Evolutionary conservation across 1,139 yeast genomes (phyloP).

Genomic region (Yamadazyma buinensis): DNA sequence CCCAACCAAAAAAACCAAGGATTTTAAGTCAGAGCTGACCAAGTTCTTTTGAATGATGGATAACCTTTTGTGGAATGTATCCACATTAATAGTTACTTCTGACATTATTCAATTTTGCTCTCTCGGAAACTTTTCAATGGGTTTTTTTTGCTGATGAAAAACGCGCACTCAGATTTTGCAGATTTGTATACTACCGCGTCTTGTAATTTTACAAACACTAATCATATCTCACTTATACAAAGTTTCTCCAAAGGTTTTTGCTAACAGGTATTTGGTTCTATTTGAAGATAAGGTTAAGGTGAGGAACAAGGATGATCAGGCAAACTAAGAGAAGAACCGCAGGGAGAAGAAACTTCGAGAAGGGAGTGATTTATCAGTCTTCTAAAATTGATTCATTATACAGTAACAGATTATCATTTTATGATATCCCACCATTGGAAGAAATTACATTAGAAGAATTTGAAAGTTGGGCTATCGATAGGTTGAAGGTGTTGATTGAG

Average conservation of each 20-base stretch:
- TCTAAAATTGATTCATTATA: constrained; percentile 12
- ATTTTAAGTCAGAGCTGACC: constrained; percentile 28
- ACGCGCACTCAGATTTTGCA: no score
- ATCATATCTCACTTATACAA: no score
- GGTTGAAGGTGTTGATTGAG: constrained; percentile 78
- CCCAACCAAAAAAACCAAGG: constrained; percentile 71
- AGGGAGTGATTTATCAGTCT: constrained; percentile 34
- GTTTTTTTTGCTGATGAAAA: no score
- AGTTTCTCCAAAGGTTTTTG: no score
- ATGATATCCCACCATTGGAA: constrained; percentile 69
- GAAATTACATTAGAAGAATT: constrained; percentile 91
- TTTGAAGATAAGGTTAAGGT: no score
- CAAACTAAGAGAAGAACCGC: constrained; percentile 73
- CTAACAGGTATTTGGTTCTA: no score
- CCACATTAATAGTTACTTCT: constrained; percentile 39
- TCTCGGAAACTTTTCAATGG: no score
- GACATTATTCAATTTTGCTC: no score
- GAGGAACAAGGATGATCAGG: constrained; percentile 81
- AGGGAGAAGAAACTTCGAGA: constrained; percentile 68
- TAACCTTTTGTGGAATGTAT: constrained; percentile 38
- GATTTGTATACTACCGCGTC: no score
- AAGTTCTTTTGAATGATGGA: constrained; percentile 38
- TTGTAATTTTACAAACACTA: not conserved
- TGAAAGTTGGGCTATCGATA: constrained; percentile 92
- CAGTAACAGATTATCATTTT: constrained; percentile 53